Evolutionary conservation across 352 stramenopile genomes (phyloP), one percentile per base, ranked within the genome.

Genomic region (Pythium rishiriense): DNA sequence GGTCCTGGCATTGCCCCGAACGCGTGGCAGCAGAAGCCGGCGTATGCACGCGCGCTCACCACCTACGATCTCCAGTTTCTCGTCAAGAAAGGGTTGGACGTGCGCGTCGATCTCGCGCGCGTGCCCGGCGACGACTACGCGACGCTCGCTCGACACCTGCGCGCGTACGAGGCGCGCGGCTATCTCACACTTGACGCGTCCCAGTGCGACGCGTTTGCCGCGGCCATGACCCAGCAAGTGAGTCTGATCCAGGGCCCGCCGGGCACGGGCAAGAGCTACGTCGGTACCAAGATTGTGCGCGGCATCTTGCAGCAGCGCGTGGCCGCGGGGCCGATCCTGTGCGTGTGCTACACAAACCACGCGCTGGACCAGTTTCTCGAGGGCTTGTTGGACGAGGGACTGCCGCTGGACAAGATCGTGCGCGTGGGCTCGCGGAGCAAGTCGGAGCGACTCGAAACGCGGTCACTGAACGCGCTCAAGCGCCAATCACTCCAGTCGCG

Each of bases 261-360:
- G 51, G 80, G 86, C 47, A 93, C 75, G 45, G 87, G 87, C 35
- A 97, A 97, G 54, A 94, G 81, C 28, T 96, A 91, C 54, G 86
- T 97, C 50, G 89, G 89, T 17, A 79, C 72, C 1, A 74, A 93
- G 21, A 78, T 96, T 31, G 87, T 81, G 25, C 70, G 80, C 42
- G 82, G 85, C 17, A 87, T 97, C 60, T 49, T 91, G 29, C 53
- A 76, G 11, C 61, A 62, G 37, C 25, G 39, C 41, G 69, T 69
- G 10, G 62, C 73, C 6, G 51, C 80, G 6, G 69, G 65, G 15
- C 78, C 78, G 4, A 88, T 97, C 46, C 66, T 97, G 6, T 81
- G 82, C 56, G 84, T 97, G 10, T 97, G 90, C 73, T 96, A 94
- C 67, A 97, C 90, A 15, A 97, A 97, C 72, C 88, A 97, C 63